Base-by-base conservation (phyloP, 352 stramenopile genomes). In the Globisporangium takayamanum region DNA sequence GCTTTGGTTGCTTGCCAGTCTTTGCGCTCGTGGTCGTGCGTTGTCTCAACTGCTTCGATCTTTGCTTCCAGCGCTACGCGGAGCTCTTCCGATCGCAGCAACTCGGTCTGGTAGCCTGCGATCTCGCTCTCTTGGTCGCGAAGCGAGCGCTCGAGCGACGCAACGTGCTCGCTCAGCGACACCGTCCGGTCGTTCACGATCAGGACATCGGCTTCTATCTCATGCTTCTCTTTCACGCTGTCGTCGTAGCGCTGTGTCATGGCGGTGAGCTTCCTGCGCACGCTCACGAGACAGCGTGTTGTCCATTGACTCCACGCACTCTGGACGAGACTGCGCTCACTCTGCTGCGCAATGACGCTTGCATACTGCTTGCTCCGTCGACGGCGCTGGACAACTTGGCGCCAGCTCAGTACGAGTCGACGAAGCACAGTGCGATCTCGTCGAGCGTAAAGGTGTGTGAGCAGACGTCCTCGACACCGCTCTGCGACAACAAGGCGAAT, bases 251-350 rank as follows among this genome's bases (percentile, higher is more conserved):
- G 41, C 47, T 59, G 54, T 18, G 37, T 53, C 48, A 66, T 33
- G n/a, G 66, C 26, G n/a, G 54, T 39, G n/a, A 79, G 26, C 33
- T 63, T 56, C 0, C 26, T 18, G 8, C 66, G 36, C 1, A 83
- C 39, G 1, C 53, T 60, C 0, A 53, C 20, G 5, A 81, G 12
- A 4, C 63, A 69, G 46, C 51, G 30, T 11, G 42, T 39, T 46
- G 62, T 74, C 81, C 81, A 91, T 4, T 59, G 63, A 2, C 55
- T 63, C 81, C 81, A 91, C 28, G 69, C 54, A 20, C 59, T 47
- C 25, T 55, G 48, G 10, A 79, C 15, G 48, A 66, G 16, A 4
- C 16, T 22, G 3, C 66, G 56, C 6, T 60, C 52, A 10, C 50
- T 51, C 50, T 84, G 63, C 7, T 46, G 36, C 3, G 42, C 12